These are phyloP conservation scores for Colletotrichum spinosum DNA, from an alignment of 2,329 filamentous ascomycete species.

Conservation along the genomic window DNA sequence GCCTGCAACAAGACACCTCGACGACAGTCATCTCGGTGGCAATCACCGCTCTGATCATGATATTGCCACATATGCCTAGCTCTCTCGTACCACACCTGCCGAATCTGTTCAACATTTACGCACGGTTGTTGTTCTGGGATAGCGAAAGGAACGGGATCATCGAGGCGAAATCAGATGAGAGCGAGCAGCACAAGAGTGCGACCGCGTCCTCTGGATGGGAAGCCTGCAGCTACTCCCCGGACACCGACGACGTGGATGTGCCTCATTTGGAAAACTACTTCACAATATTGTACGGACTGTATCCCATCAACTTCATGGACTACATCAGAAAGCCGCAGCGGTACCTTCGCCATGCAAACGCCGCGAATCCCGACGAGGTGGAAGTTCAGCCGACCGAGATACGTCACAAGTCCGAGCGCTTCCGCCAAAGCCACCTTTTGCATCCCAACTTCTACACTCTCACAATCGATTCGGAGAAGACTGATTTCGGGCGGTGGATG, in stretches of 20 bases:
- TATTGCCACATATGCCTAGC: slow-evolving; percentile 83
- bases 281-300: slow-evolving; percentile 84
- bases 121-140: slow-evolving; percentile 84
- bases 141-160: slow-evolving; percentile 57
- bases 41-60: slow-evolving; percentile 82
- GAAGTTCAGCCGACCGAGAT: slow-evolving; percentile 85
- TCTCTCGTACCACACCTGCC: slow-evolving; percentile 77
- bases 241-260: slow-evolving; percentile 70
- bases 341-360: slow-evolving; percentile 80
- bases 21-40: slow-evolving; percentile 81
- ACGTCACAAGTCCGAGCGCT: slow-evolving; percentile 78
- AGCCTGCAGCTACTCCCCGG: slow-evolving; percentile 69
- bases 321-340: slow-evolving; percentile 86
- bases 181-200: slow-evolving; percentile 45
- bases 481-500: slow-evolving; percentile 80
- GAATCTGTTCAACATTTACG: slow-evolving; percentile 84
- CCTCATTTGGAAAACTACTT: slow-evolving; percentile 81
- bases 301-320: slow-evolving; percentile 87
- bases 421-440: slow-evolving; percentile 77
- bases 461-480: slow-evolving; percentile 83
- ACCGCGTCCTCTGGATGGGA: slow-evolving; percentile 68
- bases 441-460: slow-evolving; percentile 88
- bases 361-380: slow-evolving; percentile 76
- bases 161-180: slow-evolving; percentile 53
- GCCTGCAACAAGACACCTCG: slow-evolving; percentile 81